These are phyloP conservation scores for Isoetes taiwanensis DNA, from an alignment of 75 land plant genomes.

Conservation along the genomic window DNA sequence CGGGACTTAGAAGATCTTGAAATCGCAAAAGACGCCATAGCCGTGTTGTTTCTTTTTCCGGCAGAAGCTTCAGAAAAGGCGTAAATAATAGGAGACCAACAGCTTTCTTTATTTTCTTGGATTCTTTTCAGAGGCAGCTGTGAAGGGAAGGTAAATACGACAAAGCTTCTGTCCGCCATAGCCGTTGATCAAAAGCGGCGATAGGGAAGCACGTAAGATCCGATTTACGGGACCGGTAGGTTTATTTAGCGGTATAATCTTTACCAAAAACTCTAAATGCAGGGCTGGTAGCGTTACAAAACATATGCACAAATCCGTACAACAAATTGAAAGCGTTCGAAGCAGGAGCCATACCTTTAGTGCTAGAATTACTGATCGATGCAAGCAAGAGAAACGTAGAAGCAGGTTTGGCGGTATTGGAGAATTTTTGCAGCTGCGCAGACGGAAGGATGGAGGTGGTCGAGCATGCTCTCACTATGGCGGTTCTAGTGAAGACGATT, in stretches of 20 bases:
- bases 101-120: background rate
- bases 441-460: too few relatives aligned
- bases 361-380: too few relatives aligned
- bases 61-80: background rate
- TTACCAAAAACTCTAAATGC: background rate
- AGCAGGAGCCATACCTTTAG: too few relatives aligned
- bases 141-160: background rate
- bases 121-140: background rate
- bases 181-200: background rate
- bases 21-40: background rate
- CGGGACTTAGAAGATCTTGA: background rate
- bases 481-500: too few relatives aligned
- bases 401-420: too few relatives aligned
- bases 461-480: too few relatives aligned
- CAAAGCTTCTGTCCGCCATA: background rate
- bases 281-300: background rate
- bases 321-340: too few relatives aligned
- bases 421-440: too few relatives aligned
- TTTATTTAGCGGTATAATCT: background rate
- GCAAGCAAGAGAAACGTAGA: too few relatives aligned
- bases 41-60: background rate
- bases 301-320: background rate
- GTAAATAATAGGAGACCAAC: background rate
- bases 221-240: background rate
- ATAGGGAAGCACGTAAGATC: background rate